These are phyloP conservation scores for Volvox reticuliferus DNA, from an alignment of 139 green algal genomes.

Conservation along the genomic window DNA sequence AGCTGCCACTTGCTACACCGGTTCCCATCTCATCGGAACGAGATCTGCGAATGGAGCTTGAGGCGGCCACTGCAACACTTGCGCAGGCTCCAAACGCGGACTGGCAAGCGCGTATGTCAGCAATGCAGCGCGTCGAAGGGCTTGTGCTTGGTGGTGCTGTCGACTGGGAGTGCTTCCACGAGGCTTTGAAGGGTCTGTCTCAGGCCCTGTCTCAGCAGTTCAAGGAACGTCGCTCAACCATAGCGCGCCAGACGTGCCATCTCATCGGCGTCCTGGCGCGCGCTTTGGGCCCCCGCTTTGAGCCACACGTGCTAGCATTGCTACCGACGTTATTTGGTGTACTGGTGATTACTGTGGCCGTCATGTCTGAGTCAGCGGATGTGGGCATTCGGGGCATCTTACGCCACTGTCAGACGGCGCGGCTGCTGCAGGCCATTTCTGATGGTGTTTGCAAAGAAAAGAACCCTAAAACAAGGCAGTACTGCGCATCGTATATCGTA, in stretches of 20 bases:
- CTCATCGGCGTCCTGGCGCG: slow-evolving; percentile 71
- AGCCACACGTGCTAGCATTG: slow-evolving; percentile 65
- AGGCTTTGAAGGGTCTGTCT: slow-evolving; percentile 54
- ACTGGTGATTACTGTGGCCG: slow-evolving; percentile 84
- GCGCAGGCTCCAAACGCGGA: slow-evolving; percentile 42
- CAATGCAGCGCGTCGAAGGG: slow-evolving; percentile 80
- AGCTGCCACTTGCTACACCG: slow-evolving; percentile 50
- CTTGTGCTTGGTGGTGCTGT: slow-evolving; percentile 72
- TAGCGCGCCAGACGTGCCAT: slow-evolving; percentile 78
- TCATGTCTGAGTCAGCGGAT: slow-evolving; percentile 82
- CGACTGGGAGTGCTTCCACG: slow-evolving; percentile 58
- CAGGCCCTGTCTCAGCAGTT: slow-evolving; percentile 59
- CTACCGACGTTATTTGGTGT: slow-evolving; percentile 80
- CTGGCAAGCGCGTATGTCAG: slow-evolving; percentile 64
- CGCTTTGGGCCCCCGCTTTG: slow-evolving; percentile 66
- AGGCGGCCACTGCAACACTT: slow-evolving; percentile 59
- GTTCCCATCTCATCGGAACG: slow-evolving; percentile 63
- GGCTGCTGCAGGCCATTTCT: slow-evolving; percentile 68
- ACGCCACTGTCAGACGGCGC: slow-evolving; percentile 64
- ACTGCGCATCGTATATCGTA: slow-evolving; percentile 61
- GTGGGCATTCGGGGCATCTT: slow-evolving; percentile 64
- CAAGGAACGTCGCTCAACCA: slow-evolving; percentile 74
- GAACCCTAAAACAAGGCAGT: slow-evolving; percentile 73
- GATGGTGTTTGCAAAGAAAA: slow-evolving; percentile 64
- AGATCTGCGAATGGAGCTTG: slow-evolving; percentile 68